Evolutionary conservation across 495 filamentous ascomycete species (phyloP), one percentile per base, ranked within the genome.

Genomic region (Podospora australis): DNA sequence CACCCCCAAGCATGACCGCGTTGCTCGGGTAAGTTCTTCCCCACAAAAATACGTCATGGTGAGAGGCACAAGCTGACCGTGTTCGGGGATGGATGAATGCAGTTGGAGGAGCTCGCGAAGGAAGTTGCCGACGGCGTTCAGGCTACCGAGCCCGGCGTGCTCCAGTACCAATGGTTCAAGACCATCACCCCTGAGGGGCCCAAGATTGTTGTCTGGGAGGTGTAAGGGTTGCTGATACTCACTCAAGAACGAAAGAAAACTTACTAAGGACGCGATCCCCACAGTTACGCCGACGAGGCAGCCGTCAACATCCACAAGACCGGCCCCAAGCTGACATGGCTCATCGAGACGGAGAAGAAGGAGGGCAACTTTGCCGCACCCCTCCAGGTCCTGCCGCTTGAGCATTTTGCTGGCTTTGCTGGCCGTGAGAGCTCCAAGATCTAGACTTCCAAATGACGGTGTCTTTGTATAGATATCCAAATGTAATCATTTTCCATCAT

Each of bases 91-190:
- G 6, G 2, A 6, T 9, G 23, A 34, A 20, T 21, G 6, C 39
- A 62, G 59, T 35, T 54, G 4, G 48, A 59, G 16, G 53, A 62
- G 28, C 25, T 62, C n/a, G 24, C 49, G n/a, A 41, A 56, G 32
- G 30, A 30, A 1, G 20, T 50, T 3, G 38, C 38, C 35, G 42
- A 47, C 6, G 36, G 50, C 19, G 56, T 62, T 24, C 46, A 59
- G 47, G 50, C 42, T 9, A 56, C 52, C 30, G 59, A 62, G 50
- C 53, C 59, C 14, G 56, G 50, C 10, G 46, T 50, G 6, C 21
- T 62, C 21, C 47, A 59, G 36, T 62, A 62, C 50, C 44, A 59
- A 14, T 62, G 59, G 59, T 62, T 58, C 22, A 19, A 24, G 11
- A 45, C 40, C 13, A 24, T 11, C 8, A 47, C 39, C n/a, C 39